Evolutionary conservation across 768 basidiomycete species (phyloP).

Genomic region (Pilatotrama ljubarskyi): DNA sequence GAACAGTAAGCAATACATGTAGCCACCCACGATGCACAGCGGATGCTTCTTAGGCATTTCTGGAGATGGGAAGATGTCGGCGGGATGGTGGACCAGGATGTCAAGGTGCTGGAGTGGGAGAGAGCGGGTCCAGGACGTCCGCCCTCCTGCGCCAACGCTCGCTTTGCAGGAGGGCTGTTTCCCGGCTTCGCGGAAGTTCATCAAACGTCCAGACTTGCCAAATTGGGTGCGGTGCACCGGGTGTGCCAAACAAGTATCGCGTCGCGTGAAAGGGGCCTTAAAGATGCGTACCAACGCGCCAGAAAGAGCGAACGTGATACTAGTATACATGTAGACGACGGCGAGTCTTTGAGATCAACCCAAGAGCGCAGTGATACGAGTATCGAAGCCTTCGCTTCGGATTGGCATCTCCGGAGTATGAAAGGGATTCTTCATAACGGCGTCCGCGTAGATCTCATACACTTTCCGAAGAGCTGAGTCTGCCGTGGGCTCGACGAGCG

Average conservation of each 20-base stretch:
- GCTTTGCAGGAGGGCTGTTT: background rate
- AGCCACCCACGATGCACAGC: too few species aligned
- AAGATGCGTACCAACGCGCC: background rate
- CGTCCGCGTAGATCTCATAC: slow-evolving; percentile 92
- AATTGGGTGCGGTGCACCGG: background rate
- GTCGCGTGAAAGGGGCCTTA: background rate
- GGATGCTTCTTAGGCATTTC: too few species aligned
- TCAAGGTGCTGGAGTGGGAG: too few species aligned
- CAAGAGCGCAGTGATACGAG: slow-evolving; percentile 54
- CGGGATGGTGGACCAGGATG: too few species aligned
- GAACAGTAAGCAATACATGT: too few species aligned
- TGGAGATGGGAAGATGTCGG: too few species aligned
- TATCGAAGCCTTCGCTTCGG: slow-evolving; percentile 86
- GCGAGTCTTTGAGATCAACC: background rate
- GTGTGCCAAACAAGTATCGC: background rate
- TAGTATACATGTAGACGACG: background rate
- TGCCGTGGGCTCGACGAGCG: slow-evolving; percentile 69
- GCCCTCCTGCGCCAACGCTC: background rate
- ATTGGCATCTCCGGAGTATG: slow-evolving; percentile 99
- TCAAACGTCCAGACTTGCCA: slow-evolving; percentile 10
- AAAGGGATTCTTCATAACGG: slow-evolving; percentile 99
- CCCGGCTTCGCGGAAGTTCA: background rate
- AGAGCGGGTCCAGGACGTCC: too few species aligned
- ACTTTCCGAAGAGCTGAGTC: slow-evolving; percentile 77
- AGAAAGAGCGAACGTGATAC: background rate